Evolutionary conservation across 768 basidiomycete genomes (phyloP).

Genomic region (Galerina marginata): DNA sequence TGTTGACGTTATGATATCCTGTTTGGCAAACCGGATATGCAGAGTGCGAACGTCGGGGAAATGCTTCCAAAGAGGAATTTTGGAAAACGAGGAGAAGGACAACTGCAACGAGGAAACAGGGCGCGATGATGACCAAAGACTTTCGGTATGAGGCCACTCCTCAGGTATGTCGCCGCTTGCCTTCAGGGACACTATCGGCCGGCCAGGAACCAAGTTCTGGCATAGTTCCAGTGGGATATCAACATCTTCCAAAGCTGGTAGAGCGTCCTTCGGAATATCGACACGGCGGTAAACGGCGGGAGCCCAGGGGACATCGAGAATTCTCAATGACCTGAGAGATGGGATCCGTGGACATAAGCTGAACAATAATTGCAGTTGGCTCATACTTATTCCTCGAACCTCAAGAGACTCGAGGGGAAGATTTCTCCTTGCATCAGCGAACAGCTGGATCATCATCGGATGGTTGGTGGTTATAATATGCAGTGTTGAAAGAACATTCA

Average conservation of each 20-base stretch:
- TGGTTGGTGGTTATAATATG: too few species aligned
- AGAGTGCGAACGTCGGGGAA: too few species aligned
- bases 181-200: background rate
- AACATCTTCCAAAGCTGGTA: background rate
- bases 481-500: too few species aligned
- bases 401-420: too few species aligned
- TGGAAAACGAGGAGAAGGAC: too few species aligned
- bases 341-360: background rate
- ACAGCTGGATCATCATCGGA: too few species aligned
- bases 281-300: background rate
- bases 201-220: background rate
- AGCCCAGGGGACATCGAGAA: background rate
- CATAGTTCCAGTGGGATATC: background rate
- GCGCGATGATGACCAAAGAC: background rate
- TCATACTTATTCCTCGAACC: too few species aligned
- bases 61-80: too few species aligned
- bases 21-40: too few species aligned
- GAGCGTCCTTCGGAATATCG: background rate
- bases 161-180: background rate
- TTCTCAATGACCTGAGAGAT: background rate
- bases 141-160: background rate
- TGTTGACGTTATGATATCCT: too few species aligned
- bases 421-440: too few species aligned
- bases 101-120: background rate
- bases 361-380: too few species aligned